Evolutionary conservation across 2,329 filamentous ascomycete species (phyloP), one percentile per base, ranked within the genome.

Genomic region (Colletotrichum australisinense): DNA sequence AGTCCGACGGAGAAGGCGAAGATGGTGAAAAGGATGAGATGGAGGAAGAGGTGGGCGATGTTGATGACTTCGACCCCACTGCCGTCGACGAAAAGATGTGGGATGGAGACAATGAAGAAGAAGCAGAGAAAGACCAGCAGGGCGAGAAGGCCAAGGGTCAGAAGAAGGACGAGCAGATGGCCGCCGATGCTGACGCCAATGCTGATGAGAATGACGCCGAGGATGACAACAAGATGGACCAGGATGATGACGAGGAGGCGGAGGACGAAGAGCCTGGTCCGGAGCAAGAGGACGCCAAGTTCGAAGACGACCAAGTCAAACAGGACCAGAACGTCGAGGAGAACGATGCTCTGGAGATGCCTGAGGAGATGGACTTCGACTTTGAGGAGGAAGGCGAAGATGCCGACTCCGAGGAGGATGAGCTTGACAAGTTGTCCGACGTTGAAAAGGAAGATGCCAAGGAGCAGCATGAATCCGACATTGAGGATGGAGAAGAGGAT

Each of bases 51-150:
- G 90, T 93, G 5, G 97, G 95, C 1, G 93, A 95, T 78, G 95
- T 98, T 12, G 94, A 98, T 83, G 95, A 97, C 78, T 87, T 98
- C 55, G 96, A 98, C 77, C 93, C 95, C 14, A 93, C 92, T 19
- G 94, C 96, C 24, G 93, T 98, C 1, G 97, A 99, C 80, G 97
- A 99, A 85, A 99, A 98, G 87, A 95, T 98, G 90, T 99, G 97
- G 97, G 95, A 99, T 82, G 95, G 95, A 52, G 92, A 92, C 58
- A 92, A 93, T 66, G 92, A 94, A 56, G 57, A 95, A 60, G 42
- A 49, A 49, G 92, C 93, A 1, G 93, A 96, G 60, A 97, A 97
- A 77, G 93, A 98, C 57, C 93, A 94, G 78, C 87, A 94, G 79
- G 92, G 91, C 6, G 91, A 95, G 67, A 88, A 94, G 72, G 86